These are phyloP conservation scores for Brettanomyces naardenensis DNA, from an alignment of 805 yeast genomes.

Conservation along the genomic window DNA sequence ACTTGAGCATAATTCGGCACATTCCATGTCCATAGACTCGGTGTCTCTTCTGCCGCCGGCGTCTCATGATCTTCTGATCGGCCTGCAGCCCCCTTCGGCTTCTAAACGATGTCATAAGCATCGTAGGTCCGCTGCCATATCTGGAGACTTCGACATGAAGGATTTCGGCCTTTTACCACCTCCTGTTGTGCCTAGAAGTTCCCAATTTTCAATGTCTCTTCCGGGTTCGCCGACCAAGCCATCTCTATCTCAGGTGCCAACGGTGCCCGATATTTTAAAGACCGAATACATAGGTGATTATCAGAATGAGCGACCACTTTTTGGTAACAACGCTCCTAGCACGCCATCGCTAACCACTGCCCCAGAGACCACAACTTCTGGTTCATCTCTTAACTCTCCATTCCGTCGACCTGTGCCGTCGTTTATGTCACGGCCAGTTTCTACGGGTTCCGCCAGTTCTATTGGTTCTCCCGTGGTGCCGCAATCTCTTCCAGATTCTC, in stretches of 20 bases:
- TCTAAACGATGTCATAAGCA: conserved; percentile 60
- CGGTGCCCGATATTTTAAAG: background rate
- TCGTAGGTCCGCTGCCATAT: conserved; percentile 79
- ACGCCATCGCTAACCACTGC: background rate
- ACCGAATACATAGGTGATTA: background rate
- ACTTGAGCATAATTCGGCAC: no score
- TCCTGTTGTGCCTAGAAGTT: conserved; percentile 5
- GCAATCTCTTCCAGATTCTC: conserved; percentile 1
- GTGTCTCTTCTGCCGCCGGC: background rate
- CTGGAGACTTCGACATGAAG: conserved; percentile 67
- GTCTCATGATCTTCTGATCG: background rate
- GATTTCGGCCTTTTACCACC: conserved; percentile 18
- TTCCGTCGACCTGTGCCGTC: background rate
- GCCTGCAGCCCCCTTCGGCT: conserved; percentile 20
- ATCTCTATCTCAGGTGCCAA: background rate
- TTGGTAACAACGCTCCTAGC: background rate
- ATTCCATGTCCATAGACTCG: background rate
- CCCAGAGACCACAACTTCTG: background rate
- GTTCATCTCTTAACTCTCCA: background rate
- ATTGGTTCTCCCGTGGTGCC: background rate
- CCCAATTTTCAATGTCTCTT: conserved; percentile 14
- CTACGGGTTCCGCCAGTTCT: background rate
- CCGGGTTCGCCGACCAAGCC: conserved; percentile 9
- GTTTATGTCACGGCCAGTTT: background rate
- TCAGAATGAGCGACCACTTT: no score